These are phyloP conservation scores for Podospora pseudoanserina DNA, from an alignment of 495 filamentous ascomycete genomes.

Conservation along the genomic window DNA sequence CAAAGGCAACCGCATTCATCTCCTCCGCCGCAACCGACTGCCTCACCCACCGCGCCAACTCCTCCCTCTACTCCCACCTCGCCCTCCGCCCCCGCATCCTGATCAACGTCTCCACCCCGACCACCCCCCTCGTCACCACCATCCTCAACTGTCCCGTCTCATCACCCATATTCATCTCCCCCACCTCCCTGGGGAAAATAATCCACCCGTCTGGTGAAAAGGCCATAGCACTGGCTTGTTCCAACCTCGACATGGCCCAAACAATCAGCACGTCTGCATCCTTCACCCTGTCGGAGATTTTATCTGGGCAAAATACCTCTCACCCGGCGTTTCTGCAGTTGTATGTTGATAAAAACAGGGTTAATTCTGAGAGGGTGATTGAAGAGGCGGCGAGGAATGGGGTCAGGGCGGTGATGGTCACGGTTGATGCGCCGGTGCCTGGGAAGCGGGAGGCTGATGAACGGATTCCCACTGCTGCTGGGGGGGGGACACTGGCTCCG, in stretches of 20 bases:
- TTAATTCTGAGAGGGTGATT: constrained; percentile 64
- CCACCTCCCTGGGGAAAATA: constrained; percentile 71
- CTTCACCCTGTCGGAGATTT: constrained; percentile 60
- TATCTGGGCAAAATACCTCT: constrained; percentile 34
- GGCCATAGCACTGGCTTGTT: constrained; percentile 63
- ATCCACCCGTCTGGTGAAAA: constrained; percentile 69
- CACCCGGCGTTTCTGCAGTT: constrained; percentile 70
- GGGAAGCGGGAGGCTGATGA: constrained; percentile 64
- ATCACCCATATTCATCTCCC: constrained; percentile 66
- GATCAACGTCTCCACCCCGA: constrained; percentile 53
- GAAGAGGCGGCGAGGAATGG: constrained; percentile 49
- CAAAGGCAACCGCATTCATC: constrained; percentile 81
- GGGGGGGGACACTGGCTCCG: not conserved
- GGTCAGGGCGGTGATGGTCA: constrained; percentile 63
- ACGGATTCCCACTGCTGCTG: constrained; percentile 37
- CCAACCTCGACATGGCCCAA: constrained; percentile 43
- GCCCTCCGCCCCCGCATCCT: constrained; percentile 71
- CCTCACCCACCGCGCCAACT: constrained; percentile 54
- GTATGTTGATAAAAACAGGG: constrained; percentile 72
- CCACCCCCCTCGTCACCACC: constrained; percentile 51
- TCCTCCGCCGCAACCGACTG: constrained; percentile 77
- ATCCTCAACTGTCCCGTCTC: constrained; percentile 59
- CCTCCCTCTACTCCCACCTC: constrained; percentile 58
- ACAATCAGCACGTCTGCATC: constrained; percentile 70
- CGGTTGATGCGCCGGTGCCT: constrained; percentile 61